Conservation (phyloP, 2,329 filamentous ascomycete species). For the Aspergillus neoniger region DNA sequence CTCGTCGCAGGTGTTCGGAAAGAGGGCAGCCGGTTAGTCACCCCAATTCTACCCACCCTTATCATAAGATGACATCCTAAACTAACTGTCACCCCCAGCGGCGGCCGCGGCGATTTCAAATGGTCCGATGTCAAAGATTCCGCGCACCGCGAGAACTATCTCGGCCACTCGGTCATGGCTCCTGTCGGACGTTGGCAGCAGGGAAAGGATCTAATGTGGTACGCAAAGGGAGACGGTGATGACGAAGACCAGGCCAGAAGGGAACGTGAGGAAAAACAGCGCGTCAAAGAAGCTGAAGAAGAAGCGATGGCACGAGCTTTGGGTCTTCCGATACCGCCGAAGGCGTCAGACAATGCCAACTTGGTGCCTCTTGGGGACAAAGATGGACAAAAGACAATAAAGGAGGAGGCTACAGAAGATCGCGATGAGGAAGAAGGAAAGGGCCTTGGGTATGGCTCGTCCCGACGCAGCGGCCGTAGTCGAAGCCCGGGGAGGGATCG, state of each 20-base stretch:
- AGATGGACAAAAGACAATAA: conserved; percentile 49
- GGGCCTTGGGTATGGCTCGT: conserved; percentile 39
- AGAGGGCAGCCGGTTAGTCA: conserved; percentile 68
- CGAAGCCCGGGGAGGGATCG: conserved; percentile 36
- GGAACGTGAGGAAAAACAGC: conserved; percentile 74
- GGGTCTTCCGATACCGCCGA: conserved; percentile 70
- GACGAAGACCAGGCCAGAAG: conserved; percentile 50
- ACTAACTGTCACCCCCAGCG: conserved; percentile 51
- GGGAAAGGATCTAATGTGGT: conserved; percentile 68
- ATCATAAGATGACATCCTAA: neutral
- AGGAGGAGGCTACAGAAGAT: conserved; percentile 31
- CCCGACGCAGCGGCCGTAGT: conserved; percentile 33
- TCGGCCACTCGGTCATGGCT: conserved; percentile 89
- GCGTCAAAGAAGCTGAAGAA: conserved; percentile 87
- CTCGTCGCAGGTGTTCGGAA: conserved; percentile 90
- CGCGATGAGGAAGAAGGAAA: conserved; percentile 27
- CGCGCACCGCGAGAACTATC: conserved; percentile 82
- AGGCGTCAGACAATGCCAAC: conserved; percentile 66
- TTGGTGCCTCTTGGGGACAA: conserved; percentile 63
- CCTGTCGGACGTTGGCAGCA: conserved; percentile 92
- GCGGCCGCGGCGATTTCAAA: conserved; percentile 87
- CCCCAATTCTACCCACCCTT: neutral
- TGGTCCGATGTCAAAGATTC: conserved; percentile 93
- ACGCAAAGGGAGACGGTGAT: conserved; percentile 60
- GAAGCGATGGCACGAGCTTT: conserved; percentile 84